Evolutionary conservation across 306 rosid species (phyloP).

Genomic region (Crotalaria pallida): DNA sequence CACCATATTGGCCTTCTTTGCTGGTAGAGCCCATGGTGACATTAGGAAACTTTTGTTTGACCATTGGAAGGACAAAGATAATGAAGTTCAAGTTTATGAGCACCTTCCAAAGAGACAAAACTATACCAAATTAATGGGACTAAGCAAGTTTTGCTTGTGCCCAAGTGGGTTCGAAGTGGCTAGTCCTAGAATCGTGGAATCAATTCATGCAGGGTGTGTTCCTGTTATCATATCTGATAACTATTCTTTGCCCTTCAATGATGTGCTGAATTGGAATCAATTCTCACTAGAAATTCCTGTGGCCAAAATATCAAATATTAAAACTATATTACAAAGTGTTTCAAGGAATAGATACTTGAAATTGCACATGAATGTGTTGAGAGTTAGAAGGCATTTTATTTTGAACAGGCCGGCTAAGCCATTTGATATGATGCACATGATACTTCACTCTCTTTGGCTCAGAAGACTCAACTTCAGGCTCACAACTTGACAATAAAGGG

Average conservation of each 20-base stretch:
- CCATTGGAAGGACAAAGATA: conserved; percentile 65
- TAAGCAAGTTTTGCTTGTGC: conserved; percentile 68
- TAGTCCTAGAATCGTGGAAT: conserved; percentile 75
- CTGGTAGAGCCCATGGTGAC: conserved; percentile 57
- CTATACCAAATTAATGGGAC: conserved; percentile 52
- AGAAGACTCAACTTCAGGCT: conserved; percentile 45
- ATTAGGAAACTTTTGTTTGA: conserved; percentile 36
- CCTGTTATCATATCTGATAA: conserved; percentile 56
- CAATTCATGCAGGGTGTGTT: conserved; percentile 60
- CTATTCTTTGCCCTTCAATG: conserved; percentile 61
- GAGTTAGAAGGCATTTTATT: conserved; percentile 51
- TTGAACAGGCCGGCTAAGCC: conserved; percentile 58
- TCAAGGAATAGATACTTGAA: conserved; percentile 35
- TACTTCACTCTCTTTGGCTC: conserved; percentile 75
- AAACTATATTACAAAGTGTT: conserved; percentile 42
- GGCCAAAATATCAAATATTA: conserved; percentile 44
- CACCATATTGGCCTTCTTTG: conserved; percentile 50
- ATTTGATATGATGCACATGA: conserved; percentile 66
- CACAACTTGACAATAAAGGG: conserved; percentile 1
- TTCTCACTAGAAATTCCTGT: conserved; percentile 56
- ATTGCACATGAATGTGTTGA: conserved; percentile 39
- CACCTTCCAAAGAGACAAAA: conserved; percentile 40
- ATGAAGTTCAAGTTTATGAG: conserved; percentile 53
- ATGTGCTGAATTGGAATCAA: conserved; percentile 65
- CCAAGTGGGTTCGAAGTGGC: conserved; percentile 87